Evolutionary conservation across 768 basidiomycete species (phyloP), one percentile per base, ranked within the genome.

Genomic region (Suillus bovinus): DNA sequence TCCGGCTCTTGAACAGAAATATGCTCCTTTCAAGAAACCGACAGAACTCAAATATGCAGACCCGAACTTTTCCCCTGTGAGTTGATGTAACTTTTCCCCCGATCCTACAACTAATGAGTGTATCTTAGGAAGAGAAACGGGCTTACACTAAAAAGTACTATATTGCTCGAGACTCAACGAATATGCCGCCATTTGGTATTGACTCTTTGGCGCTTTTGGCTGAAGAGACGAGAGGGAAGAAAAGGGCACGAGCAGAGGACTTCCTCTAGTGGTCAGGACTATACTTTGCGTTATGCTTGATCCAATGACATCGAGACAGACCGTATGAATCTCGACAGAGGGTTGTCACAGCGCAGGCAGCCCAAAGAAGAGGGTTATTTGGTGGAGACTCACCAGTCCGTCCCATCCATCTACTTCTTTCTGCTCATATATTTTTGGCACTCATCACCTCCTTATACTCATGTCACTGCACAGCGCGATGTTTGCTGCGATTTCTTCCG

Each of bases 191-290:
- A 39, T 53, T 54, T 20, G 63, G 61, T 47, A 70, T 68, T 24
- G 72, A 72, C 61, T 71, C 73, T 64, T 74, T 74, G 61, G 64
- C 73, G 59, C 17, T 31, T 13, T 74, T 69, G 38, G 69, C 67
- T 36, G 88, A 89, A 57, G 90, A 90, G 69, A 78, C 83, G 56
- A 83, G 90, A 66, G 91, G 92, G 54, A 91, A 87, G 80, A 94
- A 94, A 76, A 80, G 93, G 53, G 90, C 92, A 53, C 81, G 91
- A 66, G 93, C 93, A 36, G 92, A 94, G 75, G 93, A 94, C 74
- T 92, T 91, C 75, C 76, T 94, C 68, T 93, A 76, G 70, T 60
- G 64, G 64, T 63, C 63, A 61, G 61, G 61, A 38, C 65, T 60
- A 46, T 63, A 62, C 38, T 47, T 63, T 61, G 24, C 29, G 62